These are phyloP conservation scores for Suillus clintonianus DNA, from an alignment of 768 basidiomycete species.

Conservation along the genomic window DNA sequence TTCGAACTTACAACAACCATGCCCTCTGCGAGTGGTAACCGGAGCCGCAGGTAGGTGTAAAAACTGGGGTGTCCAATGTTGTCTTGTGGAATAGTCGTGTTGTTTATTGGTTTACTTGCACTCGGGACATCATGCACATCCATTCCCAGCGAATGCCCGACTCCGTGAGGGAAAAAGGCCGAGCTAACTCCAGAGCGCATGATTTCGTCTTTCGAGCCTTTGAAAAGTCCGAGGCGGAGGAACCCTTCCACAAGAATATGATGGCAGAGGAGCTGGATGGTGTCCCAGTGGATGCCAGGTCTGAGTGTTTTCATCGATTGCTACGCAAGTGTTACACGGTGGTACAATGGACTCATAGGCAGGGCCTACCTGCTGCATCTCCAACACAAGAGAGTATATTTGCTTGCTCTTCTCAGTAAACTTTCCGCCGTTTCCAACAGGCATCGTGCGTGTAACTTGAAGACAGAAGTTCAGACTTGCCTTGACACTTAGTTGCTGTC, in stretches of 20 bases:
- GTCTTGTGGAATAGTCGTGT: slow-evolving; percentile 46
- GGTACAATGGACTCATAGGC: background rate
- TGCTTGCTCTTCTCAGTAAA: slow-evolving; percentile 80
- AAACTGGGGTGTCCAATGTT: slow-evolving; percentile 58
- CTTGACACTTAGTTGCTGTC: background rate
- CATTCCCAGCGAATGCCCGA: slow-evolving; percentile 88
- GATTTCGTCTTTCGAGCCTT: slow-evolving; percentile 67
- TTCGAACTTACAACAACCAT: slow-evolving; percentile 82
- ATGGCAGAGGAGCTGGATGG: slow-evolving; percentile 82
- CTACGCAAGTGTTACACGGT: slow-evolving; percentile 34
- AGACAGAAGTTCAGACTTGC: slow-evolving; percentile 38
- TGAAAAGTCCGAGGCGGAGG: slow-evolving; percentile 84
- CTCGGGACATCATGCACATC: slow-evolving; percentile 93
- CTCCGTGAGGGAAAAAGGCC: slow-evolving; percentile 94
- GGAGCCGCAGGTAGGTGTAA: slow-evolving; percentile 78
- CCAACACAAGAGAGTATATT: slow-evolving; percentile 85
- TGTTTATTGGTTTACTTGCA: slow-evolving; percentile 71
- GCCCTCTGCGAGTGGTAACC: slow-evolving; percentile 67
- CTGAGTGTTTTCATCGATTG: slow-evolving; percentile 67
- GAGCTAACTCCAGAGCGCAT: slow-evolving; percentile 74
- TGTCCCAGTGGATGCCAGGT: slow-evolving; percentile 90
- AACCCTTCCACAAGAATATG: slow-evolving; percentile 80
- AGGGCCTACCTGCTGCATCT: slow-evolving; percentile 79
- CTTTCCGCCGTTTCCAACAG: slow-evolving; percentile 91
- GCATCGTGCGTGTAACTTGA: slow-evolving; percentile 79